phyloP scores from a whole-genome alignment of 2,329 filamentous ascomycete genomes.

The Hortaea sp. region DNA sequence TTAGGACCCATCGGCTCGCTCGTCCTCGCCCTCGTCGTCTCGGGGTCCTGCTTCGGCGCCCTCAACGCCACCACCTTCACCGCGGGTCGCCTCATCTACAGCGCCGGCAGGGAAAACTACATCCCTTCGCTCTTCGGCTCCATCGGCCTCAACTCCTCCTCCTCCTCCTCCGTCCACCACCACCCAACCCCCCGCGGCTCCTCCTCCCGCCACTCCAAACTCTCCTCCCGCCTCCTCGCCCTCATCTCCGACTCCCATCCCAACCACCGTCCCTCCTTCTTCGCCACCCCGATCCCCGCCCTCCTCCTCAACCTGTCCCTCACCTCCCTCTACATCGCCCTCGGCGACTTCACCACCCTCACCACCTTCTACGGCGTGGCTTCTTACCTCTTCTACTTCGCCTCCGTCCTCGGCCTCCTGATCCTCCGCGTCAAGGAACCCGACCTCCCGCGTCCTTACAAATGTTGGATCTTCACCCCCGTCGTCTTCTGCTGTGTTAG shows the following conservation, averaged over 20 bases:
- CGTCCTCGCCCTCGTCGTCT: slow-evolving; percentile 78
- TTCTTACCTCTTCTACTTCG: slow-evolving; percentile 94
- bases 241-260: slow-evolving; percentile 70
- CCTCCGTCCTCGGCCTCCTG: slow-evolving; percentile 87
- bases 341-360: slow-evolving; percentile 84
- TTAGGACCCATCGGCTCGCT: slow-evolving; percentile 77
- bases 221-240: slow-evolving; percentile 86
- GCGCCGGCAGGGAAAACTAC: slow-evolving; percentile 89
- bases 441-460: slow-evolving; percentile 78
- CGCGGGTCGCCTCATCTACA: slow-evolving; percentile 82
- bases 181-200: slow-evolving; percentile 47
- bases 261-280: slow-evolving; percentile 65
- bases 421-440: slow-evolving; percentile 82
- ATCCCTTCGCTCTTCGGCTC: slow-evolving; percentile 74
- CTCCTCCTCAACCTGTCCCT: slow-evolving; percentile 70
- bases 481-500: slow-evolving; percentile 98
- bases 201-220: slow-evolving; percentile 61
- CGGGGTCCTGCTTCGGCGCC: slow-evolving; percentile 85
- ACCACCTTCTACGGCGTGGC: slow-evolving; percentile 97
- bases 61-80: slow-evolving; percentile 94
- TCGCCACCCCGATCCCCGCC: slow-evolving; percentile 89
- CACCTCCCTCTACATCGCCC: slow-evolving; percentile 65
- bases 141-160: slow-evolving; percentile 55
- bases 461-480: slow-evolving; percentile 92
- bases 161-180: slow-evolving; percentile 31